phyloP scores from a whole-genome alignment of 164 flowering plant genomes.

The Stephania japonica region DNA sequence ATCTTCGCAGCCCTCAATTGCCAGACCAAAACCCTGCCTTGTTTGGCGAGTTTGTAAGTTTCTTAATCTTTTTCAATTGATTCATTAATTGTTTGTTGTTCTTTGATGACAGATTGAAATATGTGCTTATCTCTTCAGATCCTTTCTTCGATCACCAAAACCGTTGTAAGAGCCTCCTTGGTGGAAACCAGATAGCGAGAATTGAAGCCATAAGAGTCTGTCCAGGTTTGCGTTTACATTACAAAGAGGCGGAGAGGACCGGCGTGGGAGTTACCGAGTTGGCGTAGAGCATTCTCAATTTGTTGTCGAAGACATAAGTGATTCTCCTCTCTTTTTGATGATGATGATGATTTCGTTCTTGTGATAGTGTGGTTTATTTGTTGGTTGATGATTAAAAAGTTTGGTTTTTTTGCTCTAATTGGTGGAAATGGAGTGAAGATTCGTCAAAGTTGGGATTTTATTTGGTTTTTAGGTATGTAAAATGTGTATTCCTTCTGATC shows the following conservation, averaged over 20 bases:
- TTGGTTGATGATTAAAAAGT: background rate
- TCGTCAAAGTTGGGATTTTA: background rate
- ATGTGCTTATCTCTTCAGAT: too few relatives aligned
- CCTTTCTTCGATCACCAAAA: too few relatives aligned
- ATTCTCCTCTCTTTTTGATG: background rate
- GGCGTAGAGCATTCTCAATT: conserved; percentile 46
- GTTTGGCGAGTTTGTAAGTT: too few relatives aligned
- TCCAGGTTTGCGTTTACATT: too few relatives aligned
- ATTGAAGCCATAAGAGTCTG: too few relatives aligned
- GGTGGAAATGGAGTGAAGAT: background rate
- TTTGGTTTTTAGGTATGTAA: background rate
- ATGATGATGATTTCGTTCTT: conserved; percentile 2
- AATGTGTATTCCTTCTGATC: background rate
- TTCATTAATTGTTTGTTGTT: too few relatives aligned
- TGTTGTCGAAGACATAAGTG: conserved; percentile 80
- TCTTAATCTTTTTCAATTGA: too few relatives aligned
- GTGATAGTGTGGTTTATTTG: background rate
- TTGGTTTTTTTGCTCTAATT: background rate
- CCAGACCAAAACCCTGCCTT: too few relatives aligned
- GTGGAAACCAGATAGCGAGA: too few relatives aligned
- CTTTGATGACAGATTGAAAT: too few relatives aligned
- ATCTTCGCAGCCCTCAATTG: too few relatives aligned
- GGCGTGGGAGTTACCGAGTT: conserved; percentile 63
- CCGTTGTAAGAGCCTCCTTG: too few relatives aligned
- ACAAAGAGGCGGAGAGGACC: conserved; percentile 87